Evolutionary conservation across 495 filamentous ascomycete species (phyloP), one percentile per base, ranked within the genome.

Genomic region (Bombardia bombarda): DNA sequence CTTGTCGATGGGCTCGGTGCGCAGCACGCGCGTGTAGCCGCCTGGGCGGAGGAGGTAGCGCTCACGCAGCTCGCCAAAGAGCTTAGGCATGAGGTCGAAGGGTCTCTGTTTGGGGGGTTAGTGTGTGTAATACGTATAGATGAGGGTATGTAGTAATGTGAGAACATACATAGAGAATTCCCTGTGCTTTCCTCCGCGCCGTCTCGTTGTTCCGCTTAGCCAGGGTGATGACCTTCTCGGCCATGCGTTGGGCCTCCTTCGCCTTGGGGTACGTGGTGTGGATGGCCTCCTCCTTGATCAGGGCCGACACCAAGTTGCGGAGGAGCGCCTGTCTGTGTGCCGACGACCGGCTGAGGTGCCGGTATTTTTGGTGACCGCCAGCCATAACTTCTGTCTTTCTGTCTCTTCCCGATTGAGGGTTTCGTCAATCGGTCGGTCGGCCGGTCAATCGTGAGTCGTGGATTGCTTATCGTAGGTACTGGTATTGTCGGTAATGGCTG

Each of bases 251-350:
- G 33, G 92, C 85, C 69, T 98, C 92, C 65, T 97, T 98, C 23
- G 92, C 92, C 69, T 96, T 97, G 61, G 79, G 78, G 80, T 83
- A 96, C 67, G 92, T 95, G 20, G 92, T 98, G 36, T 78, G 79
- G 70, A 98, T 94, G 40, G 84, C 78, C 68, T 98, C 92, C 62
- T 95, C 79, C 57, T 83, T 72, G 71, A 98, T 79, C 43, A 98
- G 84, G n/a, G 88, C 90, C 46, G 89, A 94, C 56, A 97, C 87
- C 33, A 98, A 75, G 66, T 97, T 97, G 50, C 92, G 88, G 45
- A 98, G 84, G 48, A 98, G 78, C 42, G 92, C 90, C 67, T 90
- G 79, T 57, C 92, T 79, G 58, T 96, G 92, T 23, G 92, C 67
- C 22, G 86, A 92, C 26, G 68, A 76, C 55, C 90, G 89, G 65